Percentiles rank a stretch among this genome's conserved stretches.
These are phyloP conservation scores for Gardenia jasminoides DNA, from an alignment of 257 asterid species.

Conservation along the genomic window DNA sequence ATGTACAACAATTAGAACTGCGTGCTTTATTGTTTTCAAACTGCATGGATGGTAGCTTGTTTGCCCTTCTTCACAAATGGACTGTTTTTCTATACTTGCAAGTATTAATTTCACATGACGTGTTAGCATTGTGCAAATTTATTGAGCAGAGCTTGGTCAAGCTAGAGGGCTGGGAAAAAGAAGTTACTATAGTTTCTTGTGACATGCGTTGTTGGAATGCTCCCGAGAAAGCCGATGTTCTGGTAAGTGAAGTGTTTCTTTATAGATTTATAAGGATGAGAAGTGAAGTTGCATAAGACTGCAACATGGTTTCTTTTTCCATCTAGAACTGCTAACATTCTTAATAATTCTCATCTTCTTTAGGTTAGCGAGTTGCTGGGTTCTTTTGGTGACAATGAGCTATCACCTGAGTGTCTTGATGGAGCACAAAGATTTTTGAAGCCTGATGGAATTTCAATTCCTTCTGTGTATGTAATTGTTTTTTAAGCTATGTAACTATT, in stretches of 20 bases:
- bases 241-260: constrained; percentile 45
- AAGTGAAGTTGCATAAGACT: neutral
- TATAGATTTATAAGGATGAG: constrained; percentile 2
- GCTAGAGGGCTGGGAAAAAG: constrained; percentile 90
- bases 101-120: neutral
- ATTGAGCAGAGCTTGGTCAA: constrained; percentile 78
- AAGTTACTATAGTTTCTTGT: constrained; percentile 78
- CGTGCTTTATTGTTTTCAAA: neutral
- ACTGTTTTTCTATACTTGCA: neutral
- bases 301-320: constrained; percentile 2
- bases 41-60: neutral
- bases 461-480: constrained; percentile 60
- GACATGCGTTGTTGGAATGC: constrained; percentile 98
- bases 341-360: constrained; percentile 22
- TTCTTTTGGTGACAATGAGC: constrained; percentile 98
- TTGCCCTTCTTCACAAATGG: neutral
- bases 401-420: constrained; percentile 98
- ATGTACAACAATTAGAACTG: neutral
- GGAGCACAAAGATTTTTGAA: constrained; percentile 96
- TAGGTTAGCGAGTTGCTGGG: constrained; percentile 98
- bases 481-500: neutral
- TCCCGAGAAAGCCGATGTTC: constrained; percentile 94
- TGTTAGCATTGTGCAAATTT: constrained; percentile 7
- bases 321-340: neutral
- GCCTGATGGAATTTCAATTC: constrained; percentile 91